Conservation (phyloP, 202 grass and related monocot genomes). For the Cymbopogon flexuosus region DNA sequence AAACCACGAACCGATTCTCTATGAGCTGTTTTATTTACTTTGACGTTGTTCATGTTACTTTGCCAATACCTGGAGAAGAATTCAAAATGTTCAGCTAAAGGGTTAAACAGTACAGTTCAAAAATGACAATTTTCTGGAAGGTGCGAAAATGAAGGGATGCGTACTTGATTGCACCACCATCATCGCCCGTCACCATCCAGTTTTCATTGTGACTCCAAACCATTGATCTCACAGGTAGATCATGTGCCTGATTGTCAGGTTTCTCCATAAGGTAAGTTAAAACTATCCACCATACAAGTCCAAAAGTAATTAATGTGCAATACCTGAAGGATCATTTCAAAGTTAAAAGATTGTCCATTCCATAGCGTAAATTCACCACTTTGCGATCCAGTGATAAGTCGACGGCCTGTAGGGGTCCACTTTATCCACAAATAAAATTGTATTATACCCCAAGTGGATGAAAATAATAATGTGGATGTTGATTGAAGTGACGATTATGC, state of each 20-base stretch:
- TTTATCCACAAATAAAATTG: slow-evolving; percentile 49
- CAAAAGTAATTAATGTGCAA: slow-evolving; percentile 21
- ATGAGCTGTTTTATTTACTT: slow-evolving; percentile 98
- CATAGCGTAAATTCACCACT: slow-evolving; percentile 98
- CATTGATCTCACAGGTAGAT: slow-evolving; percentile 97
- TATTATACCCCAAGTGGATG: slow-evolving; percentile 18
- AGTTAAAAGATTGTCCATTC: slow-evolving; percentile 99
- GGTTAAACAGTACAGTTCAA: slow-evolving; percentile 32
- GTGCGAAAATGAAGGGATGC: slow-evolving; percentile 12
- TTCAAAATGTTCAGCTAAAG: not conserved
- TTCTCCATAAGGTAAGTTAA: slow-evolving; percentile 28
- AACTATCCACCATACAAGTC: not conserved
- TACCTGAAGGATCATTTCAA: slow-evolving; percentile 99
- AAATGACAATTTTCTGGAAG: slow-evolving; percentile 26
- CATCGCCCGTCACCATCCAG: slow-evolving; percentile 98
- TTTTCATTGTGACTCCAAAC: slow-evolving; percentile 99
- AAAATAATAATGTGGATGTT: not conserved
- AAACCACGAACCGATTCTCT: slow-evolving; percentile 92
- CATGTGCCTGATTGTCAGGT: slow-evolving; percentile 74
- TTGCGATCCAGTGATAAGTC: slow-evolving; percentile 97
- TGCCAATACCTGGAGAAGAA: slow-evolving; percentile 83
- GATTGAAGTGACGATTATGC: not conserved
- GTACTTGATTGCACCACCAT: slow-evolving; percentile 98
- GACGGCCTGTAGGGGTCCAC: slow-evolving; percentile 94
- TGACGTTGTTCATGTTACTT: slow-evolving; percentile 99